Conservation (phyloP, 192 early-diverging fungal species). For the Coemansia sp. region DNA sequence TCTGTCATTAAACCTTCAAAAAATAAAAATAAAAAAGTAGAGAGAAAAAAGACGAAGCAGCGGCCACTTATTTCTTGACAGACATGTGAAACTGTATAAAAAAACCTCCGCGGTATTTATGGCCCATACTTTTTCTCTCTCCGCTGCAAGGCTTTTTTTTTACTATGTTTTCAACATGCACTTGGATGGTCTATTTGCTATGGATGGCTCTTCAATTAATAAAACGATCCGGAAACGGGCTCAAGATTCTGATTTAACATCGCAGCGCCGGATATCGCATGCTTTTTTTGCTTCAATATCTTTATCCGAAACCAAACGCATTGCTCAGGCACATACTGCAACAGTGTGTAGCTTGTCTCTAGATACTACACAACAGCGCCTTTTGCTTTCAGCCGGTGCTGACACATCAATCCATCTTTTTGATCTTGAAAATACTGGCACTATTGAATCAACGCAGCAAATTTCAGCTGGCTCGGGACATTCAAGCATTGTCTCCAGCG, state of each 20-base stretch:
- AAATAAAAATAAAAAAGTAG: not conserved
- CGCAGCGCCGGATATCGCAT: constrained; percentile 15
- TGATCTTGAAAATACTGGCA: constrained; percentile 29
- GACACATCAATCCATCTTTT: constrained; percentile 50
- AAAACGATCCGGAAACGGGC: constrained; percentile 20
- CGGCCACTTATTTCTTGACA: too few species aligned
- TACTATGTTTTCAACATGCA: too few species aligned
- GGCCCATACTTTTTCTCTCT: too few species aligned
- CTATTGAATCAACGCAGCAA: constrained; percentile 20
- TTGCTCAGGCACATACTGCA: constrained; percentile 33
- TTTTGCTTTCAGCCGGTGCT: constrained; percentile 33
- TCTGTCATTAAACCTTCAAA: constrained; percentile 21
- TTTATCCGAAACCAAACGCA: constrained; percentile 29
- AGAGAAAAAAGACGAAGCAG: not conserved
- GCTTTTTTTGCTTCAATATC: constrained; percentile 21
- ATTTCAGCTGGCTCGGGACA: constrained; percentile 53
- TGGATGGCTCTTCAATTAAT: not conserved
- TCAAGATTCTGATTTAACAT: not conserved
- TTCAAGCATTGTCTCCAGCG: constrained; percentile 62
- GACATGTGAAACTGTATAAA: constrained; percentile 3
- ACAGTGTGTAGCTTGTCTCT: constrained; percentile 40
- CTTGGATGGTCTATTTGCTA: not conserved
- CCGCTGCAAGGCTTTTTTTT: too few species aligned
- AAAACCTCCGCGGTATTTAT: not conserved
- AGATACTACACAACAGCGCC: constrained; percentile 27